Base-by-base conservation (phyloP, 805 yeast species). In the Cyberlindnera lachancei region DNA sequence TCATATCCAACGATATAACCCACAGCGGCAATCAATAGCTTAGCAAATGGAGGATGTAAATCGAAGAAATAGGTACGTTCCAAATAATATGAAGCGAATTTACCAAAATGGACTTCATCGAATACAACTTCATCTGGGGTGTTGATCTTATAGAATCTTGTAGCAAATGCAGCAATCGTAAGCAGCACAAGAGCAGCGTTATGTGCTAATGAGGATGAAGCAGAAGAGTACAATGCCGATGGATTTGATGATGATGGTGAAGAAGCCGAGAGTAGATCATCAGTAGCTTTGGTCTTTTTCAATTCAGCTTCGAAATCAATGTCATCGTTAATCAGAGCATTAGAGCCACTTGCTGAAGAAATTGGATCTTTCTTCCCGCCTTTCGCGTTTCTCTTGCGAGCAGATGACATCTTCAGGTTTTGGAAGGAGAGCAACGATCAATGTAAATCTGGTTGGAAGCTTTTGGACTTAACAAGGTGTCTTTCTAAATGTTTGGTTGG, bases 31-130 rank as follows among this genome's bases (percentile, higher is more conserved):
- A 90, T 85, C 45, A 88, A 66, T 55, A 92, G 67, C 57, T 92
- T 92, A 34, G 95, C 98, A 58, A 92, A 85, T 15, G 99, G 99
- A 8, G 99, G 99, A 61, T 92, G 99, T 32, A 92, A 75, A 60
- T 92, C 99, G 52, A 92, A 92, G 58, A 86, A 92, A 58, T 84
- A 92, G 0, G 95, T 81, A 41, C 95, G 70, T 58, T 90, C 83
- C 38, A 90, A 61, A 58, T 90, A 90, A 59, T 82, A 80, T 2
- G 86, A 73, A 7, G 90, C 90, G 55, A 82, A 82, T 49, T 82
- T 82, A 23, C 94, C 94, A 49, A 83, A 83, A 56, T 83, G 94
- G 15, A 81, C 92, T 53, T 83, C 94, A 59, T 83, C 94, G 46
- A 83, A 83, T 3, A 83, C 92, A 36, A 83, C 94, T 53, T 79